Percentiles rank a stretch among this genome's conserved stretches.
Conservation (phyloP, 2,329 filamentous ascomycete genomes). For the Volutella citrinella region DNA sequence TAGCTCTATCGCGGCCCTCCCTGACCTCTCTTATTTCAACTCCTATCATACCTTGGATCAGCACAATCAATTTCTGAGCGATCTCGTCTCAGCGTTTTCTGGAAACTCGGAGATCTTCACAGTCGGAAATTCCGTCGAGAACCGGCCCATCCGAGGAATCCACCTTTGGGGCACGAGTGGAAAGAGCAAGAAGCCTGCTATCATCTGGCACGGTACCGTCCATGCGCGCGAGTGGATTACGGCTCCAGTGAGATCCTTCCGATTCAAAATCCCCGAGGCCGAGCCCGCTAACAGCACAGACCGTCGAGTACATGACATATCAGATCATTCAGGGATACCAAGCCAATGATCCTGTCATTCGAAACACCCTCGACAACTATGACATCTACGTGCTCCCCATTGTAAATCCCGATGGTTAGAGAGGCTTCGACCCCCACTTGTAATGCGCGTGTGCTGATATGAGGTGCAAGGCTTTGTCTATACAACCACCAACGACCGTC, state of each 20-base stretch:
- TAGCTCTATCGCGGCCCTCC: slow-evolving; percentile 1
- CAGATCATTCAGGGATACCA: slow-evolving; percentile 19
- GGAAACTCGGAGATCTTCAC: slow-evolving; percentile 46
- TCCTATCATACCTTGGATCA: slow-evolving; percentile 51
- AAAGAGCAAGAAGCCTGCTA: slow-evolving; percentile 45
- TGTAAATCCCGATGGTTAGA: slow-evolving; percentile 57
- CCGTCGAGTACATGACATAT: slow-evolving; percentile 20
- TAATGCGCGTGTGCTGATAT: fast-evolving
- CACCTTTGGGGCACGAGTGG: slow-evolving; percentile 50
- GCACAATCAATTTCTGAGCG: slow-evolving; percentile 45
- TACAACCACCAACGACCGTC: slow-evolving; percentile 42
- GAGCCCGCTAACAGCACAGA: slow-evolving; percentile 1
- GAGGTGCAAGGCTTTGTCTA: slow-evolving; percentile 45
- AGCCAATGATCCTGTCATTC: slow-evolving; percentile 10
- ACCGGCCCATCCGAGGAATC: slow-evolving; percentile 56
- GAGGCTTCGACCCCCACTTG: neutral
- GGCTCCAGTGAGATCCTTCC: slow-evolving; percentile 43
- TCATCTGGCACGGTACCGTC: slow-evolving; percentile 56
- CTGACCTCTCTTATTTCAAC: slow-evolving; percentile 43
- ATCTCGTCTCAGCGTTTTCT: slow-evolving; percentile 42
- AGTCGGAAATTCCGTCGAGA: slow-evolving; percentile 45
- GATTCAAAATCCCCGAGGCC: fast-evolving
- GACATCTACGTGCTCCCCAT: slow-evolving; percentile 66
- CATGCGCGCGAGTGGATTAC: slow-evolving; percentile 62
- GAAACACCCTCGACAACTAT: slow-evolving; percentile 50